Base-by-base conservation (phyloP, 768 basidiomycete genomes). In the Termitomyces sp. region DNA sequence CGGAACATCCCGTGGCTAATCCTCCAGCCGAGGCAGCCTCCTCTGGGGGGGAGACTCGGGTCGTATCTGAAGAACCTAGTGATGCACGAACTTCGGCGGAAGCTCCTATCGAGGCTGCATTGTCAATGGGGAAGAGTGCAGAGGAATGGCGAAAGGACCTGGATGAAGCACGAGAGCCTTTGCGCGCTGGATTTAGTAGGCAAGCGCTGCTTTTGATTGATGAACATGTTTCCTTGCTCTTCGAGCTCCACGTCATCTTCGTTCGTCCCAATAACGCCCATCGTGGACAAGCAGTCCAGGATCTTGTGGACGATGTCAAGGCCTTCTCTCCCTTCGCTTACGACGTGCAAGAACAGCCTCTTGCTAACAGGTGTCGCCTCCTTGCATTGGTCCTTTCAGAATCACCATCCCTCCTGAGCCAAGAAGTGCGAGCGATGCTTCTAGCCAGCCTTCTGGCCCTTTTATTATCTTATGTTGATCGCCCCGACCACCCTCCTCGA, bases 181-280 rank as follows among this genome's bases (percentile, higher is more conserved):
- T 95, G 36, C 84, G 86, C 61, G 76, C 79, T 9, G 77, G 76
- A 22, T 78, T 98, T 60, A 82, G 88, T 46, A 76, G 79, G 18
- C 85, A 85, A 45, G 88, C 93, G 0, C 75, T 99, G 55, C 73
- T 77, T 12, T 81, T 99, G 32, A 86, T 96, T 46, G 95, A 97
- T 67, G 86, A 91, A 61, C 89, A 95, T 65, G 85, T 90, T 3
- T 87, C 89, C 8, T 82, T 98, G 55, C 85, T 97, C 42, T 97
- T 95, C 67, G 94, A 97, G 68, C 81, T 97, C 37, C 86, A 89
- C 62, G 81, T 81, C 26, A 90, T 91, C 22, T 95, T 97, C 71
- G 81, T 90, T 56, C 86, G 87, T 27, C 76, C 82, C 12, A 76
- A 76, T 53, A 81, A 78, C 47, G 74, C 78, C 43, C 81, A 87